Base-by-base conservation (phyloP, 768 basidiomycete genomes). In the Russula brevipes region DNA sequence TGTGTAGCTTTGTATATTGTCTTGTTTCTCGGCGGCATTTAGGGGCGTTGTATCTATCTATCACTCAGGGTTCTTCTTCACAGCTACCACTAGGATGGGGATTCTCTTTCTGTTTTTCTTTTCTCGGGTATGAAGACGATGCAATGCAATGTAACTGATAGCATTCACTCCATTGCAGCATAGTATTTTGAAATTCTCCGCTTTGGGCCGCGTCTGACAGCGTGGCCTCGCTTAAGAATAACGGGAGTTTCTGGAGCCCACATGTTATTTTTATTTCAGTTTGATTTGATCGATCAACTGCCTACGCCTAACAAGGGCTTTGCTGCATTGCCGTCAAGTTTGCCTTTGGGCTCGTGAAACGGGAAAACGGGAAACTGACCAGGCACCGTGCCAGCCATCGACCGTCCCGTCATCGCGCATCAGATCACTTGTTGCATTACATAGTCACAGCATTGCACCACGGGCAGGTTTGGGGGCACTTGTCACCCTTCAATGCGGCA, bases 11-110 rank as follows among this genome's bases (percentile, higher is more conserved):
- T 64, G 53, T 64, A 50, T 55, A 38, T 49, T 46, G 54, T 45
- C 39, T 42, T 36, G 53, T 60, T 64, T 54, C 30, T n/a, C n/a
- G 30, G 47, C 46, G 44, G 39, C 63, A 64, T 64, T 35, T 54
- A 49, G 16, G 53, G 33, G 47, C 63, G 16, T 64, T 64, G 59
- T 64, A 64, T 64, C 63, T 64, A 64, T 64, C 63, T 60, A 60
- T 64, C 49, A 64, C 59, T 39, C 35, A 49, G 33, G 30, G 17
- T n/a, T 44, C 12, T n/a, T n/a, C n/a, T 55, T 42, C 30, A 30
- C 51, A 63, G 45, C 35, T 38, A 45, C 36, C 51, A 39, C 54
- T 50, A 31, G 63, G 63, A 60, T 41, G 46, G 59, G 31, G 31
- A 24, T 41, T n/a, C 30, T 7, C 14, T 46, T 54, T 49, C 36